Evolutionary conservation across 2,329 filamentous ascomycete genomes (phyloP), one percentile per base, ranked within the genome.

Genomic region (Fusarium bulbicola): DNA sequence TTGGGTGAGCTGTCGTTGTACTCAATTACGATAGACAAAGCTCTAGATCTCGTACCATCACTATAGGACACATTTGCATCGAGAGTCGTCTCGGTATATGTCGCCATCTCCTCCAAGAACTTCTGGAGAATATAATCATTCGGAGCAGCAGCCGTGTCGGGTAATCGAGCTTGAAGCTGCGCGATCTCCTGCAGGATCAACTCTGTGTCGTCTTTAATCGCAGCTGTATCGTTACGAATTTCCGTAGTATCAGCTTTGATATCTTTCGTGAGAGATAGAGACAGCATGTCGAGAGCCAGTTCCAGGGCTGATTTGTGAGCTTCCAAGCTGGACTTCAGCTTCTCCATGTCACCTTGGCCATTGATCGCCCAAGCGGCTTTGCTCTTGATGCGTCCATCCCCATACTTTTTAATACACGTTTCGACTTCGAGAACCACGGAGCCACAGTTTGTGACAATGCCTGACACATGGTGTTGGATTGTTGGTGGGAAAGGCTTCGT

Each of bases 261-360:
- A 0, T 73, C 65, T 15, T 54, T 70, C 0, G 58, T 46, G 0
- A 60, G 3, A 2, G 52, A 50, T 20, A 73, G n/a, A 2, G 54
- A 26, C 0, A 73, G 6, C 65, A 73, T 63, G 4, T 70, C 69
- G 0, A 73, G 39, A 1, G 66, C 65, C 2, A 70, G 32, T 10
- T 73, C 69, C 5, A 73, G 2, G 1, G 69, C 70, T 4, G 49
- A 49, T 5, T 73, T 73, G n/a, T 73, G 66, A 10, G 66, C 65
- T 20, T 73, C 70, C 20, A 73, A 10, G 10, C 49, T 66, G 1
- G 58, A 57, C 9, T 42, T 37, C 5, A 70, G 57, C 54, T 63
- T 73, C 5, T 46, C 57, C 36, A 73, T 59, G 4, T 73, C 70
- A 2, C 69, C 56, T 21, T 73, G 65, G 2, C 70, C 69, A 28